Percentiles rank a stretch among this genome's conserved stretches.
Evolutionary conservation across 805 yeast genomes (phyloP).

Genomic region (Yarrowia sp.): DNA sequence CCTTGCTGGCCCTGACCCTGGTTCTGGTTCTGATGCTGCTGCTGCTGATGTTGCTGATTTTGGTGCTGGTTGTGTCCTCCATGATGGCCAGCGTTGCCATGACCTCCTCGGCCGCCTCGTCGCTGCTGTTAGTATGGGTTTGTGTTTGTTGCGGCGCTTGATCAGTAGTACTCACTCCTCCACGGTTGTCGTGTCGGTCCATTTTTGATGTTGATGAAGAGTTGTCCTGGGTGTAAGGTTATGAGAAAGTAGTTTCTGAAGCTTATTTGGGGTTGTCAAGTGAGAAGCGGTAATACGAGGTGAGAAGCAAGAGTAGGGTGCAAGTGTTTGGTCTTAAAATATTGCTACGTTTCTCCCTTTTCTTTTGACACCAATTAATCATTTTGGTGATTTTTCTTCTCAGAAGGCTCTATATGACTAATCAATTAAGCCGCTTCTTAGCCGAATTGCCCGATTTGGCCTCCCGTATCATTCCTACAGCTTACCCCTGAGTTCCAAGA

Average conservation of each 20-base stretch:
- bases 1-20: constrained; percentile 26
- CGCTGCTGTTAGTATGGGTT: constrained; percentile 3
- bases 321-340: neutral
- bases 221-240: constrained; percentile 15
- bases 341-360: neutral
- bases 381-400: neutral
- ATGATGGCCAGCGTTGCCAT: constrained; percentile 30
- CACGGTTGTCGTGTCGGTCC: constrained; percentile 28
- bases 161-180: constrained; percentile 22
- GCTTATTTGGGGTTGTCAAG: neutral
- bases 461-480: too few species aligned
- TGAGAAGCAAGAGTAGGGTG: neutral
- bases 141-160: neutral
- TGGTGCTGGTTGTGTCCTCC: constrained; percentile 27
- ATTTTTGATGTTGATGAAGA: constrained; percentile 13
- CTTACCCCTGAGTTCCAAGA: too few species aligned
- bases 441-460: too few species aligned
- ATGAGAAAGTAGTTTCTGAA: neutral
- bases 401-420: too few species aligned
- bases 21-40: constrained; percentile 24
- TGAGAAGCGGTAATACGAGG: neutral
- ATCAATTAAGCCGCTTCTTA: too few species aligned
- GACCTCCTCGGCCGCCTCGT: constrained; percentile 29
- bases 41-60: constrained; percentile 28
- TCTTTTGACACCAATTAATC: neutral